Percentiles rank a stretch among this genome's conserved stretches.
Conservation (phyloP, 1,139 yeast species). For the Yamadazyma triangularis region DNA sequence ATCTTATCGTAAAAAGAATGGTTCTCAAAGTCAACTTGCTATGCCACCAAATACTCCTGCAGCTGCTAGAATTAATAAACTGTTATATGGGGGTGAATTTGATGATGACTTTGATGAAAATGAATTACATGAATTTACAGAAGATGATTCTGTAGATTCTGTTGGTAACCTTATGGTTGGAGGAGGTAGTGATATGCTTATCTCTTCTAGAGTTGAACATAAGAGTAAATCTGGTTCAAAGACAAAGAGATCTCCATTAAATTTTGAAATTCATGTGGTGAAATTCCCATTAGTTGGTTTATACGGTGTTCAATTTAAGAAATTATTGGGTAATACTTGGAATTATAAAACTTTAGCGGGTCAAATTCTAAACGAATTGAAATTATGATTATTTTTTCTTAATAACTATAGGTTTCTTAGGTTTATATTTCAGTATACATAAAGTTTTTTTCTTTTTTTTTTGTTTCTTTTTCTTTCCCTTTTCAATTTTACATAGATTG, state of each 20-base stretch:
- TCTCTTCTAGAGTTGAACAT: constrained; percentile 52
- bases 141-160: constrained; percentile 63
- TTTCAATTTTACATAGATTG: no score
- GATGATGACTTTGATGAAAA: constrained; percentile 28
- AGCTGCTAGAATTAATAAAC: constrained; percentile 36
- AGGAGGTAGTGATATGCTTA: constrained; percentile 65
- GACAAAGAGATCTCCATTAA: constrained; percentile 49
- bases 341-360: constrained; percentile 91
- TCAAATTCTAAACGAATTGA: constrained; percentile 73
- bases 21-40: constrained; percentile 39
- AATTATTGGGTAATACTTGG: constrained; percentile 93
- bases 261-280: constrained; percentile 89
- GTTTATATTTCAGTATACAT: not conserved
- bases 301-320: constrained; percentile 93
- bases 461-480: not conserved
- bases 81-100: constrained; percentile 34
- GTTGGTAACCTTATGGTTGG: constrained; percentile 43
- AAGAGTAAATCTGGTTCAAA: constrained; percentile 23
- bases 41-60: constrained; percentile 52
- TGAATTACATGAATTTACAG: constrained; percentile 22
- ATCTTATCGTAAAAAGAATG: constrained; percentile 44
- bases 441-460: not conserved
- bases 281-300: constrained; percentile 88
- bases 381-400: constrained; percentile 35
- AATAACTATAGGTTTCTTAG: not conserved